Evolutionary conservation across 495 filamentous ascomycete species (phyloP), one percentile per base, ranked within the genome.

Genomic region (Lophiostoma macrostomum): DNA sequence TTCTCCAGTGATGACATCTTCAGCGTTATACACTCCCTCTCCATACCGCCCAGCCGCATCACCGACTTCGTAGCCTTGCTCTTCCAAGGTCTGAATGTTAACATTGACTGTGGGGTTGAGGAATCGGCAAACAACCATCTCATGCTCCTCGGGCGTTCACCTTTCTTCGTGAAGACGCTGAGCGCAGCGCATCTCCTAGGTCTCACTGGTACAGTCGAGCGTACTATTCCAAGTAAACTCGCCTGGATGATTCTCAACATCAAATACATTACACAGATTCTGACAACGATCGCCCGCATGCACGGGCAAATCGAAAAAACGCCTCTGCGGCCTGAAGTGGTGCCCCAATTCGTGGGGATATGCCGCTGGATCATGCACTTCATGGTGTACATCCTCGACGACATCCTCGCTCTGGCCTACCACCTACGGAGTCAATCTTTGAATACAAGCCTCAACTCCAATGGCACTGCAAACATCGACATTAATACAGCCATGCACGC

Each of bases 1-100:
- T 69, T 71, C 43, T 84, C 78, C 43, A 85, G 76, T 45, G 90
- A 95, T 64, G 90, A 95, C 63, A 72, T 91, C 16, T 67, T 94
- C 23, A 81, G 87, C 24, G 74, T 84, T 11, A 77, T 83, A 19
- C 73, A 38, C 28, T 34, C 44, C 13, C 27, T 56, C 31, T 53
- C 49, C 19, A 40, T 61, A 22, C 35, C 32, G 22, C 46, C 46
- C 37, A 45, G 38, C 23, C 37, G 30, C 19, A n/a, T n/a, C n/a
- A n/a, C n/a, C n/a, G 32, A 56, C 42, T 83, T 64, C 31, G 37
- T 60, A 14, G 20, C 16, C n/a, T 50, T 87, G 50, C 71, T 88
- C 13, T 83, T 85, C 44, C 76, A 78, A 34, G 78, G 82, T 27
- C 70, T 91, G 53, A 80, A 79, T 46, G 73, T 87, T 30, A 76